These are phyloP conservation scores for Trichophyton verrucosum DNA, from an alignment of 2,329 filamentous ascomycete genomes.

Conservation along the genomic window DNA sequence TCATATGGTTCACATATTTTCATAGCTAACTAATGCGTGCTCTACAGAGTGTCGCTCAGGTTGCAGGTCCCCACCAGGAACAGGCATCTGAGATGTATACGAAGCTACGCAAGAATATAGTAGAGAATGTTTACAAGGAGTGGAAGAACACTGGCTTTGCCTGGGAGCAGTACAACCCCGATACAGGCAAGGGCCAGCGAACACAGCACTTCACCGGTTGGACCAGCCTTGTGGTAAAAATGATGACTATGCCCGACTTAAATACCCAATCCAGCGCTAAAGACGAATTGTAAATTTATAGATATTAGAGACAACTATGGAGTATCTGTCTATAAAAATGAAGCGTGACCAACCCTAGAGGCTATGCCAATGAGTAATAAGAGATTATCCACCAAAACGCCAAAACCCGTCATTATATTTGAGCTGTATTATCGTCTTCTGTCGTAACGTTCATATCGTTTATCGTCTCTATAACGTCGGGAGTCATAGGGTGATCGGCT, in stretches of 20 bases:
- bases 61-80: constrained; percentile 52
- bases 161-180: constrained; percentile 96
- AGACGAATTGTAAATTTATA: constrained; percentile 37
- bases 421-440: background rate
- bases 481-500: constrained; percentile 12
- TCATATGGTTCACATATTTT: constrained; percentile 1
- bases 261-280: constrained; percentile 22
- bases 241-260: constrained; percentile 85
- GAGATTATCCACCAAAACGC: background rate
- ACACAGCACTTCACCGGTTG: constrained; percentile 98
- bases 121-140: constrained; percentile 74
- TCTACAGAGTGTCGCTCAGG: constrained; percentile 50
- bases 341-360: constrained; percentile 5
- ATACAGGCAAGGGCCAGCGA: constrained; percentile 82
- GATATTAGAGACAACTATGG: background rate
- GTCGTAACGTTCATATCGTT: background rate
- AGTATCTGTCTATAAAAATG: constrained; percentile 9
- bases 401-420: background rate
- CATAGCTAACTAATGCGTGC: constrained; percentile 6
- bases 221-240: constrained; percentile 96
- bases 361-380: background rate
- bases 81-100: constrained; percentile 64
- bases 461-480: constrained; percentile 11
- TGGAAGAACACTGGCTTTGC: constrained; percentile 92
- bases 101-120: constrained; percentile 66